A percentile compares a stretch with the other conserved stretches of the same genome.
phyloP scores from a whole-genome alignment of 2,329 filamentous ascomycete genomes.

The Aspergillus sp. region DNA sequence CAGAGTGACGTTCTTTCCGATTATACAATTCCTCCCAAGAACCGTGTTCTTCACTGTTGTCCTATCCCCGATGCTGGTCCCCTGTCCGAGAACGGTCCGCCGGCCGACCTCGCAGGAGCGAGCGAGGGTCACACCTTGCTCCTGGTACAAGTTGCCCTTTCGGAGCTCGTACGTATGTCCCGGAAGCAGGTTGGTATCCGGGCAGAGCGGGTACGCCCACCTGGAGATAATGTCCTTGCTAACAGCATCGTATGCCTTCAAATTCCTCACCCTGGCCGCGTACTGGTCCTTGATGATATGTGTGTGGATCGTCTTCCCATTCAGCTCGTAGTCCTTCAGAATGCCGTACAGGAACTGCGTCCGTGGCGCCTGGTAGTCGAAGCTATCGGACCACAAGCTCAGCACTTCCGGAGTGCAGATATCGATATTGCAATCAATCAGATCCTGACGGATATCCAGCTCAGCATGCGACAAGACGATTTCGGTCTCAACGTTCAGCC shows the following conservation, averaged over 20 bases:
- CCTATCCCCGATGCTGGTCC: constrained; percentile 64
- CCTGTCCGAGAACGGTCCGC: constrained; percentile 64
- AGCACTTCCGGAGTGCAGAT: constrained; percentile 96
- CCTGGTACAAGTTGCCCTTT: constrained; percentile 64
- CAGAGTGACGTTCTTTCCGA: constrained; percentile 74
- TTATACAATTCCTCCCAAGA: constrained; percentile 74
- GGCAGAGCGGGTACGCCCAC: constrained; percentile 82
- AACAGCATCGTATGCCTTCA: constrained; percentile 83
- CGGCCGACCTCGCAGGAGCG: constrained; percentile 61
- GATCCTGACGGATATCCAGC: constrained; percentile 73
- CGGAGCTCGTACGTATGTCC: constrained; percentile 66
- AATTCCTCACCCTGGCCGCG: constrained; percentile 72
- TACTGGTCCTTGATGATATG: constrained; percentile 78
- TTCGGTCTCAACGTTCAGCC: constrained; percentile 64
- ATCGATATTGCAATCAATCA: constrained; percentile 91
- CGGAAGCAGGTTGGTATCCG: constrained; percentile 74
- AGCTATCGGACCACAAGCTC: constrained; percentile 92
- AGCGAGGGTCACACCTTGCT: constrained; percentile 65
- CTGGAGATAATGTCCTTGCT: constrained; percentile 76
- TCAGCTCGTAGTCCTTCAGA: constrained; percentile 91
- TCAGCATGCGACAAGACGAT: constrained; percentile 65
- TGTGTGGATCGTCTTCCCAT: constrained; percentile 92
- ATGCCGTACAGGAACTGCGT: constrained; percentile 86
- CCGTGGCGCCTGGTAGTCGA: constrained; percentile 85
- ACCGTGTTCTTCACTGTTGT: constrained; percentile 64